Percentiles rank a stretch among this genome's conserved stretches.
phyloP scores from a whole-genome alignment of 23 red algal species.

The Gracilariopsis chorda region DNA sequence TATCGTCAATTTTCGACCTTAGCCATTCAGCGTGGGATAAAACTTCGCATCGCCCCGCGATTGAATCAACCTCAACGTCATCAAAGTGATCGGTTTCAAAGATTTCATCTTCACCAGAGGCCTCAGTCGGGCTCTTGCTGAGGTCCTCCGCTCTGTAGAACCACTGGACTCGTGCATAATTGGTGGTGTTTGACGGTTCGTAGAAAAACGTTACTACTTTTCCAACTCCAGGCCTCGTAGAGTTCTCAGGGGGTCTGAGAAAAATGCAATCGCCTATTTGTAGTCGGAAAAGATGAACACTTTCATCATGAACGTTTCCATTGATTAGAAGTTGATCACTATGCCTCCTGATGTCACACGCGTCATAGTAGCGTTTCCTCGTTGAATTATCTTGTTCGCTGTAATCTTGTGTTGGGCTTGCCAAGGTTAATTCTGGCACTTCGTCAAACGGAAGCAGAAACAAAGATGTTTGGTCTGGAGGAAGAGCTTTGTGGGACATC shows the following conservation, averaged over 20 bases:
- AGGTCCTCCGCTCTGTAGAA: conserved; percentile 74
- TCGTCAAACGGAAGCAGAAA: conserved; percentile 27
- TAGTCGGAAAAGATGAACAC: not conserved
- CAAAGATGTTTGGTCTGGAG: conserved; percentile 13
- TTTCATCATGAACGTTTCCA: not conserved
- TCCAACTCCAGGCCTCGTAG: conserved; percentile 28
- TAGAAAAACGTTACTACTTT: conserved; percentile 30
- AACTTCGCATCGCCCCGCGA: conserved; percentile 63
- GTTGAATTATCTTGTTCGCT: not conserved
- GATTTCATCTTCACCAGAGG: conserved; percentile 66
- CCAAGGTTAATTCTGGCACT: not conserved
- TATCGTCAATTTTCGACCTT: not conserved
- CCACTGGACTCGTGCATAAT: conserved; percentile 55
- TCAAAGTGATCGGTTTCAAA: conserved; percentile 76
- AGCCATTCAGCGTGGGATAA: conserved; percentile 49
- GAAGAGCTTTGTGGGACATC: no score
- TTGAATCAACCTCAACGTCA: conserved; percentile 55
- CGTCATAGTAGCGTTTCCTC: not conserved
- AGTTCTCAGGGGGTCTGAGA: conserved; percentile 50
- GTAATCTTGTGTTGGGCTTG: not conserved
- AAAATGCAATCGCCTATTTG: conserved; percentile 34
- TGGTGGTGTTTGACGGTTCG: not conserved
- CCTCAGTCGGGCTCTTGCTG: not conserved
- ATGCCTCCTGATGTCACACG: conserved; percentile 1
- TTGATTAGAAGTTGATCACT: not conserved